Evolutionary conservation across 2,329 filamentous ascomycete genomes (phyloP).

Genomic region (Aphanoascus verrucosus): DNA sequence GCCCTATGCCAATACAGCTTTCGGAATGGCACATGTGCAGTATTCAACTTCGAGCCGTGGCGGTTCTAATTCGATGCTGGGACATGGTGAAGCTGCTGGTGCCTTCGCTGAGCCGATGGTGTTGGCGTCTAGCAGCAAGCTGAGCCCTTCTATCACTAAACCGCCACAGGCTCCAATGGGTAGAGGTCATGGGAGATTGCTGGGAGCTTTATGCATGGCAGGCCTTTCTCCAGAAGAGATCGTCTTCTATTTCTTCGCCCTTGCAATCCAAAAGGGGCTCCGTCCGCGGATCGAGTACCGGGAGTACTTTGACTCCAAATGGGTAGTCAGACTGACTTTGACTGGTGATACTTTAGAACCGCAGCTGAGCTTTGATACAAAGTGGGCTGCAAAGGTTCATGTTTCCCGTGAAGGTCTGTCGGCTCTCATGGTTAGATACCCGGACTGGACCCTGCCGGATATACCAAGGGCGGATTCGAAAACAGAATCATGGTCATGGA

Average conservation of each 20-base stretch:
- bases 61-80: not conserved
- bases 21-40: not conserved
- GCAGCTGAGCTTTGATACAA: slow-evolving; percentile 11
- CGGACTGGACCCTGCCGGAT: slow-evolving; percentile 23
- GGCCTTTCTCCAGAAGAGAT: slow-evolving; percentile 17
- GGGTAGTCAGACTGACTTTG: slow-evolving; percentile 23
- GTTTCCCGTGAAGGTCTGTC: slow-evolving; percentile 23
- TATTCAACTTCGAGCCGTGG: not conserved
- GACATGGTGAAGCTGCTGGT: not conserved
- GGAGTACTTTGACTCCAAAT: slow-evolving; percentile 15
- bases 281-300: slow-evolving; percentile 21
- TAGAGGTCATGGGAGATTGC: not conserved
- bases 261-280: slow-evolving; percentile 21
- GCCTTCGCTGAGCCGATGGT: not conserved
- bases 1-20: not conserved
- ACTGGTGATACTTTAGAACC: slow-evolving; percentile 23
- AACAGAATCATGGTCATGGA: slow-evolving; percentile 23
- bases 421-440: slow-evolving; percentile 19
- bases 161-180: not conserved
- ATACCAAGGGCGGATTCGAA: slow-evolving; percentile 17
- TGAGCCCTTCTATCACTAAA: not conserved
- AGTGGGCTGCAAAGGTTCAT: slow-evolving; percentile 19
- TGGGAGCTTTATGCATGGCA: slow-evolving; percentile 12
- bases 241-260: slow-evolving; percentile 27
- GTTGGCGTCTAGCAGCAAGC: not conserved